Base-by-base conservation (phyloP, 1,284 basidiomycete species). In the Mycena sp. region DNA sequence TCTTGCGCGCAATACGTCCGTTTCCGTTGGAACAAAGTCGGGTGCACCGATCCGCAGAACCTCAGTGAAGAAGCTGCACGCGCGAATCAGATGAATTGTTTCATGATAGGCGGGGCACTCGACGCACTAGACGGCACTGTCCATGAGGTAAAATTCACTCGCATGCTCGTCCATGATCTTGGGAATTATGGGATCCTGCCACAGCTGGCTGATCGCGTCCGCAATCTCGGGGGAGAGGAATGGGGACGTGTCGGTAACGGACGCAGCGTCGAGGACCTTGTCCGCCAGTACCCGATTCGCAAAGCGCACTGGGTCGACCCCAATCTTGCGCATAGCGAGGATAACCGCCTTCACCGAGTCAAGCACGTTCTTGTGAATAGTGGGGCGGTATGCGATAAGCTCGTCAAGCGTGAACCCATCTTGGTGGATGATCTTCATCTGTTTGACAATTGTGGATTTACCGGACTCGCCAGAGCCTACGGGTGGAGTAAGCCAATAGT, bases 401-500 rank as follows among this genome's bases (percentile, higher is more conserved):
- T 99, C 96, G 1, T 94, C 87, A 23, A 79, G 78, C 0, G 89
- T 88, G 80, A 96, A 99, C 9, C 97, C 97, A 71, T 93, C 91
- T 77, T 98, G 95, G 77, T 98, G 95, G 64, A 99, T 97, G 68
- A 99, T 98, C 85, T 98, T 98, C 96, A 99, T 99, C 52, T 99
- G 97, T 79, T 98, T 99, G 49, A 98, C 95, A 69, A 99, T 95
- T 0, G 96, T 99, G 6, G 90, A 93, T 81, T 98, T 98, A 32
- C 96, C 97, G 0, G 94, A 96, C 82, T 86, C 85, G 58, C 85
- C 82, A n/a, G 86, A 85, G 53, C 85, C 85, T 87, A 54, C 10
- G 38, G 37, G 37, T 19, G 30, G 17, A 29, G 49, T 54, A 21
- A 44, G 60, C 41, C 38, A 30, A 43, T 44, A 17, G 10, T 40